Conservation (phyloP, 164 flowering plant species). For the Macadamia integrifolia region DNA sequence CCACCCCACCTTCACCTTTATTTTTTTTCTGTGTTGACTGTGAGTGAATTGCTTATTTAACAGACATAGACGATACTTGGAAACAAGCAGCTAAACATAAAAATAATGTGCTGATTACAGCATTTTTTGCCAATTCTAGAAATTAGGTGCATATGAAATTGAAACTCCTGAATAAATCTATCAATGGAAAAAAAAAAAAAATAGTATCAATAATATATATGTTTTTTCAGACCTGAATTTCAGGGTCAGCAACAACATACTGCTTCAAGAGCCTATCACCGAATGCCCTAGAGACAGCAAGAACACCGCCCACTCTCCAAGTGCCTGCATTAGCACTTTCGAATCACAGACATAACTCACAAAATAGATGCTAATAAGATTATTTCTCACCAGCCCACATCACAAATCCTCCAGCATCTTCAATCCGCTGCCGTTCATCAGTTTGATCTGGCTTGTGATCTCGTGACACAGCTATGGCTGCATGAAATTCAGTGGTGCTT, state of each 20-base stretch:
- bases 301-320: conserved; percentile 99
- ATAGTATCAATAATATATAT: background rate
- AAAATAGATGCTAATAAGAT: background rate
- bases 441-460: conserved; percentile 98
- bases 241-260: conserved; percentile 97
- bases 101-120: too few relatives aligned
- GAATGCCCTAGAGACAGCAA: conserved; percentile 99
- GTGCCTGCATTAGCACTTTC: conserved; percentile 46
- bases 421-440: conserved; percentile 93
- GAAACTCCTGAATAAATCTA: too few relatives aligned
- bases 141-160: too few relatives aligned
- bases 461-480: conserved; percentile 92
- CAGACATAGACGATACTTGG: too few relatives aligned
- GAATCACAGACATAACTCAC: background rate
- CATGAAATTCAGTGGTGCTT: background rate
- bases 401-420: conserved; percentile 97
- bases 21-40: too few relatives aligned
- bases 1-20: too few relatives aligned
- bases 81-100: too few relatives aligned
- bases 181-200: too few relatives aligned
- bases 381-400: conserved; percentile 88
- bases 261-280: conserved; percentile 96
- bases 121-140: too few relatives aligned
- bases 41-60: too few relatives aligned
- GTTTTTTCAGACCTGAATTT: conserved; percentile 65